Evolutionary conservation across 2,329 filamentous ascomycete species (phyloP), one percentile per base, ranked within the genome.

Genomic region (Apiospora aurea): DNA sequence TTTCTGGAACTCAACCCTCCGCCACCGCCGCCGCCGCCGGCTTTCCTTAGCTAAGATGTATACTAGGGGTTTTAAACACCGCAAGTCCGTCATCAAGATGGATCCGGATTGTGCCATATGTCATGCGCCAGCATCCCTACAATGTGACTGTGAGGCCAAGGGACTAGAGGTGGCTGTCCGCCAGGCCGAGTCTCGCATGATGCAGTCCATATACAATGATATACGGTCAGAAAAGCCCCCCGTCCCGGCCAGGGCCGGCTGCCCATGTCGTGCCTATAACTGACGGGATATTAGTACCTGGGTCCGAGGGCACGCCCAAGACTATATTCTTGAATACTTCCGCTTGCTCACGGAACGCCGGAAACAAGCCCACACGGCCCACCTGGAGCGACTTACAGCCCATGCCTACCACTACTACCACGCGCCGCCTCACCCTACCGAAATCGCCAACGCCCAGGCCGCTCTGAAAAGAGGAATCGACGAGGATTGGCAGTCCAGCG

Each of bases 401-500:
- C 85, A 88, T 70, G 87, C 89, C 71, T 88, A 85, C 74, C 85
- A 89, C 76, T 88, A 89, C 80, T 91, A 89, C 78, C 83, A 87
- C 73, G 81, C 85, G 2, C 85, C 85, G 34, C 89, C 90, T 38
- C 88, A 91, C 73, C 90, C 89, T 38, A 86, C 82, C 74, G 88
- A 94, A 78, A 87, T 94, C 70, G 84, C 87, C 51, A 87, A 88
- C 71, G 92, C 92, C 34, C 88, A 94, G 77, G 86, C 86, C 21
- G 86, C 87, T 68, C 85, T 94, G 73, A 94, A 94, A 82, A 87
- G 89, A 69, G 92, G 92, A 73, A 92, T 95, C 77, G 92, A 95
- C 77, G 91, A 93, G 74, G 93, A 95, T 82, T 96, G 93, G 93
- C 89, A 91, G 77, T 86, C 89, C 43, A 92, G 91, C 67, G 93